Evolutionary conservation across 225 moss, liverwort and hornwort genomes (phyloP).

Genomic region (Thuidium tamariscinum): DNA sequence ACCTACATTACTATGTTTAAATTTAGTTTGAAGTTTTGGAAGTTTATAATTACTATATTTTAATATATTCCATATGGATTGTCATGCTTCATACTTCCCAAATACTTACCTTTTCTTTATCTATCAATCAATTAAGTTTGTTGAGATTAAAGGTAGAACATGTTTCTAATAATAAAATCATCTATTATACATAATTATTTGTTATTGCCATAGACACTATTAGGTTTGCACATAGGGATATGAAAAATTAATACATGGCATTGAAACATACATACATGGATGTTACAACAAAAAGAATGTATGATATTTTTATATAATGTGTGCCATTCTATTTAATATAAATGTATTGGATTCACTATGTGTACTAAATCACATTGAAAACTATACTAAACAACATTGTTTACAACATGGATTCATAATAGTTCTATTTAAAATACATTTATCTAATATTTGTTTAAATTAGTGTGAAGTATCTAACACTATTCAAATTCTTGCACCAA

Average conservation of each 20-base stretch:
- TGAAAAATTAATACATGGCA: background rate
- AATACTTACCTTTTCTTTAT: accelerated
- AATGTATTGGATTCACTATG: background rate
- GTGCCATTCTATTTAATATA: accelerated
- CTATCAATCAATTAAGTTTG: background rate
- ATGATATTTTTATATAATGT: background rate
- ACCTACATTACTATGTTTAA: background rate
- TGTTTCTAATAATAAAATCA: background rate
- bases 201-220: accelerated
- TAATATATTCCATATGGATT: background rate
- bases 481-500: background rate
- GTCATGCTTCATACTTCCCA: background rate
- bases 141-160: background rate
- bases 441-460: background rate
- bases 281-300: background rate
- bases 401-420: background rate
- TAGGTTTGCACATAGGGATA: background rate
- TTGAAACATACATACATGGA: background rate
- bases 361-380: background rate
- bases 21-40: background rate
- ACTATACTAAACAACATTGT: accelerated
- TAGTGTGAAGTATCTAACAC: background rate
- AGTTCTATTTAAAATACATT: accelerated
- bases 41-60: background rate
- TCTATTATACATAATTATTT: background rate